phyloP scores from a whole-genome alignment of 164 flowering plant species.

The Liquidambar formosana region DNA sequence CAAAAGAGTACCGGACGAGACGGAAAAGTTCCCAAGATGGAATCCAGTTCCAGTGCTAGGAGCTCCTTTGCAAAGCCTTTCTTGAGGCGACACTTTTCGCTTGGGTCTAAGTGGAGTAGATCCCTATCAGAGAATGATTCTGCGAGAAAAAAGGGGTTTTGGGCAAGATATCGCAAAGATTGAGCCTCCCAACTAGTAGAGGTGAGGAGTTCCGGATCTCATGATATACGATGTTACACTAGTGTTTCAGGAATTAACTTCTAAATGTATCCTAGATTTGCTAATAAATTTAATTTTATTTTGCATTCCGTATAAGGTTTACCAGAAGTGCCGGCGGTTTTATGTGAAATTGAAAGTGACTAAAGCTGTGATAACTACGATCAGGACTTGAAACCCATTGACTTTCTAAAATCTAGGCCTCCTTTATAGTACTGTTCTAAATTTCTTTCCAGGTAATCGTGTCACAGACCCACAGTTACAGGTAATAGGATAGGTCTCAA shows the following conservation, averaged over 20 bases:
- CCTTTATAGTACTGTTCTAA: too few relatives aligned
- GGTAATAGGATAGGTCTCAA: too few relatives aligned
- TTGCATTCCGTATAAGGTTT: background rate
- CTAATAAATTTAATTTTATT: background rate
- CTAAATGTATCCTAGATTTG: slow-evolving; percentile 5
- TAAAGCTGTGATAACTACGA: too few relatives aligned
- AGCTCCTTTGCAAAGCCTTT: slow-evolving; percentile 64
- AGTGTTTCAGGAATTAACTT: background rate
- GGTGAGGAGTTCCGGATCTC: slow-evolving; percentile 10
- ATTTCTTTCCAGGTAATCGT: too few relatives aligned
- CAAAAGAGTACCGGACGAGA: slow-evolving; percentile 30
- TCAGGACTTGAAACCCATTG: too few relatives aligned
- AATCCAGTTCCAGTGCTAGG: slow-evolving; percentile 54
- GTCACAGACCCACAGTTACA: too few relatives aligned
- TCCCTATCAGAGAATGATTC: slow-evolving; percentile 48
- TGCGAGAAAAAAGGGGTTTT: slow-evolving; percentile 58
- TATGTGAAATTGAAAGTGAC: too few relatives aligned
- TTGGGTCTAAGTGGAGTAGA: slow-evolving; percentile 54
- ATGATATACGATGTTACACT: background rate
- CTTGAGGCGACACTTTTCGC: slow-evolving; percentile 75
- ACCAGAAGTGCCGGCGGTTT: too few relatives aligned
- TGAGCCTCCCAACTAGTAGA: slow-evolving; percentile 20
- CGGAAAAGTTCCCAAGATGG: slow-evolving; percentile 50
- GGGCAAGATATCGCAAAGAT: slow-evolving; percentile 63
- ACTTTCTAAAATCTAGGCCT: too few relatives aligned